A percentile compares a stretch with the other conserved stretches of the same genome.
These are phyloP conservation scores for Carex littledalei DNA, from an alignment of 176 grass and related monocot species.

Conservation along the genomic window DNA sequence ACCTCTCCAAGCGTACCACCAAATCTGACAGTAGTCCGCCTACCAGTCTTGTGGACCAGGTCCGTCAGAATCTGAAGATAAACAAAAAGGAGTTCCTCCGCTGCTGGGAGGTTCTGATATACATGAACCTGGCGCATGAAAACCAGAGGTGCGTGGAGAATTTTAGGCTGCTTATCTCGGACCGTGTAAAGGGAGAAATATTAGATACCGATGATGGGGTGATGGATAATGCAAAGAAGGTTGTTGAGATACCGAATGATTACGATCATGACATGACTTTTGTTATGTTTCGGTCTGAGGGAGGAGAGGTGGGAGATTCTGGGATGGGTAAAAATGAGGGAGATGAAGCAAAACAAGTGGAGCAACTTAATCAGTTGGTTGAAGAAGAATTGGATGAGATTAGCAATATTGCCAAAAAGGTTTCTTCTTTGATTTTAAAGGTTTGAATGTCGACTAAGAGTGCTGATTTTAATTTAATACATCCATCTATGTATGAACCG, in stretches of 20 bases:
- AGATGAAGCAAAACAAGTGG: conserved; percentile 46
- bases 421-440: conserved; percentile 18
- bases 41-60: conserved; percentile 34
- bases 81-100: conserved; percentile 78
- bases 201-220: conserved; percentile 35
- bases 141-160: conserved; percentile 52
- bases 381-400: conserved; percentile 65
- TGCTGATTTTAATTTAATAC: neutral
- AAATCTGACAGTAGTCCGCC: conserved; percentile 43
- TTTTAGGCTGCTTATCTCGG: conserved; percentile 68
- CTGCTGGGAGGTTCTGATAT: conserved; percentile 85
- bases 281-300: conserved; percentile 59
- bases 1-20: conserved; percentile 48
- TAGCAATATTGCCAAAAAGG: conserved; percentile 46
- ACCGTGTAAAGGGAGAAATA: conserved; percentile 58
- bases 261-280: conserved; percentile 47
- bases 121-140: conserved; percentile 54
- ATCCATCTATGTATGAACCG: neutral
- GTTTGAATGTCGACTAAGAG: conserved; percentile 22
- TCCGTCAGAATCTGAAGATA: conserved; percentile 64
- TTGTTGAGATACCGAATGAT: conserved; percentile 50
- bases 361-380: conserved; percentile 71
- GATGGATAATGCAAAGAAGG: conserved; percentile 39
- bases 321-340: conserved; percentile 34
- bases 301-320: conserved; percentile 25